Base-by-base conservation (phyloP, 106 monocot species). In the Dioscorea zingiberensis region DNA sequence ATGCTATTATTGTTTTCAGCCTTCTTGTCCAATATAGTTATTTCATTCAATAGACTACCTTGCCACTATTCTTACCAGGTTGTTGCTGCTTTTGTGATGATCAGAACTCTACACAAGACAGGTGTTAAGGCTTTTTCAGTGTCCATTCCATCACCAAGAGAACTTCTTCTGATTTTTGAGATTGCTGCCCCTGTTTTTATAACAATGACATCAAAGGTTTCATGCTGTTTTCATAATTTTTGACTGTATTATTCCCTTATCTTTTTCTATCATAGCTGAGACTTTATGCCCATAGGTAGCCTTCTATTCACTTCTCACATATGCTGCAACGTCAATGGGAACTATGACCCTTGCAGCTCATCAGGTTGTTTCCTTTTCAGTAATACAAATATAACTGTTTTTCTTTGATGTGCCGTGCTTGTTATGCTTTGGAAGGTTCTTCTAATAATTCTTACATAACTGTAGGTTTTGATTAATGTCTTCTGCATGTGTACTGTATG, bases 141-240 rank as follows among this genome's bases (percentile, higher is more conserved):
- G 23, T 60, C 87, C 8, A 48, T 91, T 61, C 94, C 94, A 30
- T 91, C 94, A 63, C 32, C 60, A 0, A 25, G 38, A 29, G 94
- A 95, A 57, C 73, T 95, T 73, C 29, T 87, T n/a, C 85, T 85
- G 61, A 87, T 95, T 64, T 73, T 87, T 83, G 80, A 80, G 60
- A 83, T 95, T 60, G 85, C 94, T 64, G 90, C 91, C 62, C 94
- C 87, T 5, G 94, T 95, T 12, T 95, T 95, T 76, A 45, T 91
- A 60, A 94, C 94, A 69, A 91, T 94, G 94, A 91, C 87, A 78
- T 87, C 94, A 64, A 94, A 94, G 94, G 94, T 95, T 53, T 73
- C 56, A 11, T 56, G 21, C 47, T 61, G 10, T 63, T 47, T 63
- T 56, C 3, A 24, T 4, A 4, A 22, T 44, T 67, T 25, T 17